Conservation (phyloP, 2,329 filamentous ascomycete genomes). For the Talaromyces verruculosus region DNA sequence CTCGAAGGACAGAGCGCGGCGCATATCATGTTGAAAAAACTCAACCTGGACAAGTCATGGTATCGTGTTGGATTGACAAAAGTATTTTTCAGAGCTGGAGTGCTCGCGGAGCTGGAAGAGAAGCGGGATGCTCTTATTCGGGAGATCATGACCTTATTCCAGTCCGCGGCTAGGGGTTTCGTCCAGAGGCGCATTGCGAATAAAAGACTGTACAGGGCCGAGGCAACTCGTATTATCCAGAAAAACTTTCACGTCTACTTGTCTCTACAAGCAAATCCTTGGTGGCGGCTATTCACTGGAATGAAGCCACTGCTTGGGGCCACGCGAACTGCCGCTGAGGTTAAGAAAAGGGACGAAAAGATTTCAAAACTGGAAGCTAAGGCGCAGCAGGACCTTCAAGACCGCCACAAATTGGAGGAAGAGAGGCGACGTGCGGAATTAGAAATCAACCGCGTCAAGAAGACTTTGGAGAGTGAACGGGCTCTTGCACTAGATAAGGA, state of each 20-base stretch:
- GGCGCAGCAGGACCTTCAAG: conserved; percentile 72
- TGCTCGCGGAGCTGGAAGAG: conserved; percentile 94
- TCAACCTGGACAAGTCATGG: conserved; percentile 78
- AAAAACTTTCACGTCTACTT: conserved; percentile 91
- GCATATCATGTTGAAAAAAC: conserved; percentile 81
- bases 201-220: conserved; percentile 90
- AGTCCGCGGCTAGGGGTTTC: conserved; percentile 87
- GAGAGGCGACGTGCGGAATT: conserved; percentile 82
- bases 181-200: conserved; percentile 82
- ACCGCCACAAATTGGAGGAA: conserved; percentile 80
- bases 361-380: conserved; percentile 84
- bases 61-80: conserved; percentile 95
- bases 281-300: conserved; percentile 93
- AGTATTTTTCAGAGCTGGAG: conserved; percentile 95
- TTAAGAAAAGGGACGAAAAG: conserved; percentile 92
- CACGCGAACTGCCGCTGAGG: conserved; percentile 85
- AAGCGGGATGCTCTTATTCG: conserved; percentile 89
- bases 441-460: conserved; percentile 85
- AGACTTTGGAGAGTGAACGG: conserved; percentile 91
- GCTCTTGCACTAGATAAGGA: conserved; percentile 97
- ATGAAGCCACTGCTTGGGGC: conserved; percentile 95
- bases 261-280: conserved; percentile 85
- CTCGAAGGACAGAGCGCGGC: conserved; percentile 86
- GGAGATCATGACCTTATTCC: conserved; percentile 90
- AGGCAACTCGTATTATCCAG: conserved; percentile 93